A percentile compares a stretch with the other conserved stretches of the same genome.
phyloP scores from a whole-genome alignment of 768 basidiomycete genomes.

The Strobilomyces echinocephalus region DNA sequence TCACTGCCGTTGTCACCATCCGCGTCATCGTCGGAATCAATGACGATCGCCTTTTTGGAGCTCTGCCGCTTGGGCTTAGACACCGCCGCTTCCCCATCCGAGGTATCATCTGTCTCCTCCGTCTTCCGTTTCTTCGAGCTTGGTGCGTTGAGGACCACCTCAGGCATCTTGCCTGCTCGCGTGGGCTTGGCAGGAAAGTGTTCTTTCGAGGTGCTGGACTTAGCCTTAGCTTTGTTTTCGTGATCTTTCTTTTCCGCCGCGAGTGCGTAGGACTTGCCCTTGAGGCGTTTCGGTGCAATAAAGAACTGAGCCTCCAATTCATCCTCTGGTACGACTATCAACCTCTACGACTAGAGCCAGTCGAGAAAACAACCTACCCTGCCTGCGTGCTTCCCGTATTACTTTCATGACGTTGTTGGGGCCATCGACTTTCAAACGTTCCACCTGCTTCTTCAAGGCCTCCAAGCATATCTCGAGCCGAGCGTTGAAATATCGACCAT shows the following conservation, averaged over 20 bases:
- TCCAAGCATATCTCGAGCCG: conserved; percentile 61
- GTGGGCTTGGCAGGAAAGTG: conserved; percentile 25
- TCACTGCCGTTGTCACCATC: conserved; percentile 27
- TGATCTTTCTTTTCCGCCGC: conserved; percentile 40
- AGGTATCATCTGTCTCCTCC: conserved; percentile 18
- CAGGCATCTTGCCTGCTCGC: conserved; percentile 43
- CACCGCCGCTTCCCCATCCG: conserved; percentile 29
- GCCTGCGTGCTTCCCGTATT: conserved; percentile 60
- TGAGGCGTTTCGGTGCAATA: conserved; percentile 60
- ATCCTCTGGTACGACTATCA: conserved; percentile 37
- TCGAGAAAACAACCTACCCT: conserved; percentile 39
- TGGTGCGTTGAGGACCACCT: conserved; percentile 50
- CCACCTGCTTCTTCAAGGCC: conserved; percentile 60
- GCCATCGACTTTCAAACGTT: conserved; percentile 62
- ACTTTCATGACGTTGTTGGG: conserved; percentile 54
- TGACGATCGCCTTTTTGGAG: conserved; percentile 35
- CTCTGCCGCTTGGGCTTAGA: conserved; percentile 36
- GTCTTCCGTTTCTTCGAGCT: conserved; percentile 18
- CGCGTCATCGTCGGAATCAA: conserved; percentile 53
- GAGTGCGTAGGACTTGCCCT: conserved; percentile 69
- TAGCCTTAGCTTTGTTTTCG: conserved; percentile 15
- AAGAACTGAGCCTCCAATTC: conserved; percentile 45
- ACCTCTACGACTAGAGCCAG: background rate
- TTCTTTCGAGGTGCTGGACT: conserved; percentile 15
- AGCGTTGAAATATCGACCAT: conserved; percentile 88